These are phyloP conservation scores for Aspergillus pseudoterreus DNA, from an alignment of 2,329 filamentous ascomycete genomes.

Conservation along the genomic window DNA sequence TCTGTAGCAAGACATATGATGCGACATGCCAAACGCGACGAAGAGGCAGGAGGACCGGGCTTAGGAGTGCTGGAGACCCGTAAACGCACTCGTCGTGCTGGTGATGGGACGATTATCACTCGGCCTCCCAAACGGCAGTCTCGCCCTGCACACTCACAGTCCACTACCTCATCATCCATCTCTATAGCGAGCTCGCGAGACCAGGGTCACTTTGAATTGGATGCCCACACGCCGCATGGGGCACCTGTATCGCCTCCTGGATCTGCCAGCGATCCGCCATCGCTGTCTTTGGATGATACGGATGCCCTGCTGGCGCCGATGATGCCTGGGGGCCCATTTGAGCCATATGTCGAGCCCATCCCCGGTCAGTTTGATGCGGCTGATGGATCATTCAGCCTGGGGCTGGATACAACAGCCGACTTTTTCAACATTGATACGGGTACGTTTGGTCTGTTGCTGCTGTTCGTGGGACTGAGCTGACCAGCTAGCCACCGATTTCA, in stretches of 20 bases:
- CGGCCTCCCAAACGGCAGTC: slow-evolving; percentile 29
- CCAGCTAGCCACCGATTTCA: slow-evolving; percentile 55
- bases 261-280: slow-evolving; percentile 21
- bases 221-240: slow-evolving; percentile 12
- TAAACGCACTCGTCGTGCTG: slow-evolving; percentile 48
- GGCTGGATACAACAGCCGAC: slow-evolving; percentile 40
- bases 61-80: slow-evolving; percentile 47
- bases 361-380: slow-evolving; percentile 33
- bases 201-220: slow-evolving; percentile 6
- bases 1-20: slow-evolving; percentile 54
- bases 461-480: neutral
- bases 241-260: slow-evolving; percentile 27
- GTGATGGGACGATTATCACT: slow-evolving; percentile 46
- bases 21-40: slow-evolving; percentile 50
- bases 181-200: slow-evolving; percentile 13
- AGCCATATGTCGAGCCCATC: slow-evolving; percentile 30
- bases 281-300: slow-evolving; percentile 20
- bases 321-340: slow-evolving; percentile 28
- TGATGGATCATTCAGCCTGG: slow-evolving; percentile 27
- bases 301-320: slow-evolving; percentile 29
- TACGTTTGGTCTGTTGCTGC: slow-evolving; percentile 15
- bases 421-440: slow-evolving; percentile 58
- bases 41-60: slow-evolving; percentile 48
- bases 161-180: slow-evolving; percentile 7
- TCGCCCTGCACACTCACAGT: slow-evolving; percentile 2